Conservation (phyloP, 192 early-diverging fungal genomes). For the Coemansia sp. region DNA sequence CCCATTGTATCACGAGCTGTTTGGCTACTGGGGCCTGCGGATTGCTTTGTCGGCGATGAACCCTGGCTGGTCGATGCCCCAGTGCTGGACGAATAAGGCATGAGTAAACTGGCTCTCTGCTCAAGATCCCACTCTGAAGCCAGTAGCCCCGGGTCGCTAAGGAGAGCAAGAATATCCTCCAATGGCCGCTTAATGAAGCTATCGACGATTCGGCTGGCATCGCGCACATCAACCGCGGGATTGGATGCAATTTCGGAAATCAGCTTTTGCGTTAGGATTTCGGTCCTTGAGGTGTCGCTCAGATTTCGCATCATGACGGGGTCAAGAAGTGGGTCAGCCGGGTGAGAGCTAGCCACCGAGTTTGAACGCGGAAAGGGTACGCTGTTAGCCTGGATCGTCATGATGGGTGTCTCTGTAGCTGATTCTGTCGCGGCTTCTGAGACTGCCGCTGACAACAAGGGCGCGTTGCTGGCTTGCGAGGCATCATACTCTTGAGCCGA, state of each 20-base stretch:
- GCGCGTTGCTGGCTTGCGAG: neutral
- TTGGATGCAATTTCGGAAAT: slow-evolving; percentile 37
- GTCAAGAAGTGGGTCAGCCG: slow-evolving; percentile 37
- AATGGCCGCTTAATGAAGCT: slow-evolving; percentile 33
- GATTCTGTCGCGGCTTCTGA: neutral
- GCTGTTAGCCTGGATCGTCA: slow-evolving; percentile 1
- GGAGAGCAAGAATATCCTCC: slow-evolving; percentile 48
- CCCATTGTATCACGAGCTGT: neutral
- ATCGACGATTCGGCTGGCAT: slow-evolving; percentile 28
- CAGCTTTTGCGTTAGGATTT: slow-evolving; percentile 50
- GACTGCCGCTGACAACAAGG: neutral
- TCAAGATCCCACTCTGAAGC: slow-evolving; percentile 50
- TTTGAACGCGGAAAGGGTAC: slow-evolving; percentile 31
- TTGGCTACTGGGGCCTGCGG: neutral
- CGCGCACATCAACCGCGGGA: slow-evolving; percentile 37
- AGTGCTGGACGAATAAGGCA: slow-evolving; percentile 17
- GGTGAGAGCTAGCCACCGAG: slow-evolving; percentile 21
- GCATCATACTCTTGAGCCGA: neutral
- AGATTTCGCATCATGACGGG: slow-evolving; percentile 38
- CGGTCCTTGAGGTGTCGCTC: slow-evolving; percentile 37
- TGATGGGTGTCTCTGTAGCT: neutral
- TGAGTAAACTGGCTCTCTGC: slow-evolving; percentile 22
- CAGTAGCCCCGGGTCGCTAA: slow-evolving; percentile 40
- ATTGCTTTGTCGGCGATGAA: slow-evolving; percentile 2
- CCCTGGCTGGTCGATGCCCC: neutral